Percentiles rank a stretch among this genome's conserved stretches.
These are phyloP conservation scores for Juglanconis oblonga DNA, from an alignment of 2,329 filamentous ascomycete genomes.

Conservation along the genomic window DNA sequence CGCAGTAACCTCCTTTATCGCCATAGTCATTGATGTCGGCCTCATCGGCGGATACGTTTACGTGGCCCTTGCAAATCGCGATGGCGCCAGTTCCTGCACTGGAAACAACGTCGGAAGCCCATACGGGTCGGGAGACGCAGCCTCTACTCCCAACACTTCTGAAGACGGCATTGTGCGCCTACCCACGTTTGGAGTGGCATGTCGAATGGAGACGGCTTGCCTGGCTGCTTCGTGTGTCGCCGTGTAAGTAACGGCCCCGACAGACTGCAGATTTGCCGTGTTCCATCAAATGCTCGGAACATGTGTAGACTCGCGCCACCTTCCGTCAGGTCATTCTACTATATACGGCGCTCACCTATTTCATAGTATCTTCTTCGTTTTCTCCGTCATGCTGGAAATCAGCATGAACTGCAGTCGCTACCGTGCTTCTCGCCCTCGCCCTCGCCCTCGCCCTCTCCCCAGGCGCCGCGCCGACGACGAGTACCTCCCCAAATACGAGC, in stretches of 20 bases:
- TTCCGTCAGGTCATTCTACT: no score
- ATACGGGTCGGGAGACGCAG: slow-evolving; percentile 52
- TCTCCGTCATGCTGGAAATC: slow-evolving; percentile 57
- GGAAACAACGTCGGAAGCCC: slow-evolving; percentile 51
- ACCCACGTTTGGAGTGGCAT: slow-evolving; percentile 36
- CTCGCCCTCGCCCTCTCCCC: slow-evolving; percentile 9
- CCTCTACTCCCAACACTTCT: slow-evolving; percentile 36
- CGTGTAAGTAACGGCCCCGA: slow-evolving; percentile 42
- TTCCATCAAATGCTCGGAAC: no score
- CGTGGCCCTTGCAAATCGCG: slow-evolving; percentile 59
- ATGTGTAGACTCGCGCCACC: no score
- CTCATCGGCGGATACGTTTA: slow-evolving; percentile 64
- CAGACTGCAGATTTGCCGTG: no score
- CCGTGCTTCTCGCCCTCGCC: neutral
- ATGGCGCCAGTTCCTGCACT: slow-evolving; percentile 55
- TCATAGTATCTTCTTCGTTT: slow-evolving; percentile 57
- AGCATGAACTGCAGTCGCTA: slow-evolving; percentile 10
- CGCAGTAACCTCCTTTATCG: slow-evolving; percentile 59
- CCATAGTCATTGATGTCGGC: slow-evolving; percentile 58
- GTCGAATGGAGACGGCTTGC: slow-evolving; percentile 58
- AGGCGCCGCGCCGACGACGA: slow-evolving; percentile 18
- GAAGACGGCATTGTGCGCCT: slow-evolving; percentile 34
- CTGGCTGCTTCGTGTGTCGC: slow-evolving; percentile 65
- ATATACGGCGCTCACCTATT: neutral
- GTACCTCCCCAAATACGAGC: slow-evolving; percentile 14